Conservation (phyloP, 768 basidiomycete genomes). For the Tephrocybe sp. region DNA sequence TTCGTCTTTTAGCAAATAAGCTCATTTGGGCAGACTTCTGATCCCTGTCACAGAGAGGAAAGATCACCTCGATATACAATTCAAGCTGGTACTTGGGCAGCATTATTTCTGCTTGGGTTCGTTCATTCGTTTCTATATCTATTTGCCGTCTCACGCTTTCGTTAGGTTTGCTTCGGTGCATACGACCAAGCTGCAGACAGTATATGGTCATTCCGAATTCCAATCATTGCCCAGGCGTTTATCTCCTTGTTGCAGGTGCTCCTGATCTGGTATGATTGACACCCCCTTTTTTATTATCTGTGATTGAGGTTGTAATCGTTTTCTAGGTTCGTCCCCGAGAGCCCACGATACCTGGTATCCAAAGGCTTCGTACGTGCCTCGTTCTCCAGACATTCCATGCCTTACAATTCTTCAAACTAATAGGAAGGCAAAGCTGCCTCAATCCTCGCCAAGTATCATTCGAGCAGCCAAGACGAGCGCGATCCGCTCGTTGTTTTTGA, state of each 20-base stretch:
- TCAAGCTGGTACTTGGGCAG: slow-evolving; percentile 75
- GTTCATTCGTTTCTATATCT: slow-evolving; percentile 4
- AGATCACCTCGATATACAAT: slow-evolving; percentile 66
- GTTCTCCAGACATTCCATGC: background rate
- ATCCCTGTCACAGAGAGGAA: slow-evolving; percentile 37
- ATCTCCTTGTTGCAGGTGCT: slow-evolving; percentile 54
- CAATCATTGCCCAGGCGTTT: slow-evolving; percentile 59
- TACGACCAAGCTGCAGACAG: slow-evolving; percentile 35
- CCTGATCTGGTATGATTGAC: slow-evolving; percentile 46
- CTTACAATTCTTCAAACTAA: background rate
- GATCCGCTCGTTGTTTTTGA: slow-evolving; percentile 58
- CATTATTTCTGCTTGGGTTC: slow-evolving; percentile 52
- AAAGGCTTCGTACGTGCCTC: slow-evolving; percentile 46
- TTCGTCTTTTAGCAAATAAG: slow-evolving; percentile 20
- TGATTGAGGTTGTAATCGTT: background rate
- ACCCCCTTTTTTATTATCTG: background rate
- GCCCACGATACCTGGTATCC: slow-evolving; percentile 63
- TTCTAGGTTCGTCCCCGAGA: slow-evolving; percentile 64
- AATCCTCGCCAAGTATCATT: slow-evolving; percentile 72
- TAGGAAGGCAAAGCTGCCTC: slow-evolving; percentile 55
- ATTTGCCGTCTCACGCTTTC: background rate
- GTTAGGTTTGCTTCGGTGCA: slow-evolving; percentile 41
- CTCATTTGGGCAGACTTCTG: background rate
- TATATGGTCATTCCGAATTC: slow-evolving; percentile 64
- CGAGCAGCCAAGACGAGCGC: slow-evolving; percentile 52